Base-by-base conservation (phyloP, 2,329 filamentous ascomycete genomes). In the Periconia sp. region DNA sequence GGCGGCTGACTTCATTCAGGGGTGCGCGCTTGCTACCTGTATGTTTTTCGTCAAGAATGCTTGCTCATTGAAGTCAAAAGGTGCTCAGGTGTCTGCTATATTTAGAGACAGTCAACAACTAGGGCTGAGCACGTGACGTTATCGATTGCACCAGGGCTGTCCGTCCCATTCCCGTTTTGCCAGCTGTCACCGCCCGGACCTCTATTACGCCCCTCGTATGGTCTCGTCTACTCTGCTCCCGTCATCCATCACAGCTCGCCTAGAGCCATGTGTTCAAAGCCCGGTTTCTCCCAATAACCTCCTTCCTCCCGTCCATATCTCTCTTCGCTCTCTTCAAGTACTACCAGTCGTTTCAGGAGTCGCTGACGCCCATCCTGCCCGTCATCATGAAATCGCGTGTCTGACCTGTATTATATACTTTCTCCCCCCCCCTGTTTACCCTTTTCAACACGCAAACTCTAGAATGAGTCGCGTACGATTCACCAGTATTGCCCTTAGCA, bases 391-490 rank as follows among this genome's bases (percentile, higher is more conserved):
- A 32, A 9, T 21, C n/a, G 21, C 25, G n/a, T 30, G n/a, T 23
- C 23, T 36, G 25, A 36, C 21, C 23, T 16, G 15, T 22, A 25
- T 23, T n/a, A 9, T 40, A 6, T 23, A 23, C 21, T n/a, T 13
- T 35, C n/a, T n/a, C 15, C 12, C n/a, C 15, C 17, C 8, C 32
- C 12, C 8, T 4, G 12, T 21, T 9, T 35, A 12, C 7, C 4
- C 16, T 13, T 35, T 10, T 16, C 34, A 24, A n/a, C 10, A 13
- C 3, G 21, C 29, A 11, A 2, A 3, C 3, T 30, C 18, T 10
- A 19, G 41, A n/a, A 55, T 57, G 51, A 46, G 48, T 12, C 46
- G 45, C 21, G 36, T 40, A 21, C 45, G 38, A 9, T 10, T 48
- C 12, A 33, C 41, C 29, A 42, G 36, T 24, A 36, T 59, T 8